Evolutionary conservation across 2,329 filamentous ascomycete species (phyloP).

Genomic region (Microsporum canis): DNA sequence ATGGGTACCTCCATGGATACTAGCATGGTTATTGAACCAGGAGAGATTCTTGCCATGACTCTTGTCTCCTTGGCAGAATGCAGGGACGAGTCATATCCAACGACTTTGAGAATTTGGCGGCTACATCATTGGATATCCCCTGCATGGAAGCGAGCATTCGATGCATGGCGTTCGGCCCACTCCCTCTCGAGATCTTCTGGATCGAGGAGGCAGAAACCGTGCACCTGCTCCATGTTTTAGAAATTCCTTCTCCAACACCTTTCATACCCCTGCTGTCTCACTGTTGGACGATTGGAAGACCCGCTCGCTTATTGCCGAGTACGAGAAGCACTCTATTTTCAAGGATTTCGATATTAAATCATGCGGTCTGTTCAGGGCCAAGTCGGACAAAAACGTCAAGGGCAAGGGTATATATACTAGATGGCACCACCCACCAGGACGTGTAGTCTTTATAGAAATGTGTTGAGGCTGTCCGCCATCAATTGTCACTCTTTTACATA

Average conservation of each 20-base stretch:
- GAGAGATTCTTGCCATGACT: not conserved
- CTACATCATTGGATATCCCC: not conserved
- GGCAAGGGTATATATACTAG: not conserved
- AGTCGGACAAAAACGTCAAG: not conserved
- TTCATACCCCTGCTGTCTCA: not conserved
- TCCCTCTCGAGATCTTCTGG: not conserved
- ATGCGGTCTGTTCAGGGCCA: not conserved
- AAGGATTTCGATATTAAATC: not conserved
- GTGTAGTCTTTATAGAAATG: not conserved
- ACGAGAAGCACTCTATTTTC: not conserved
- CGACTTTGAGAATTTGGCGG: not conserved
- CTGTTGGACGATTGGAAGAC: not conserved
- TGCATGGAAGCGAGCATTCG: not conserved
- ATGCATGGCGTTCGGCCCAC: not conserved
- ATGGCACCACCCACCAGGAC: not conserved
- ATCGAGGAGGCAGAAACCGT: not conserved
- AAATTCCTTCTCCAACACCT: not conserved
- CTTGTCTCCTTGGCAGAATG: not conserved
- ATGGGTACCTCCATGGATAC: not conserved
- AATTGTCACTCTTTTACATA: not conserved
- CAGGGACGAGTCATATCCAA: not conserved
- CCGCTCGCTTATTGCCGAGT: not conserved
- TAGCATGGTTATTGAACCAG: not conserved
- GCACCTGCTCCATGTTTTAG: not conserved
- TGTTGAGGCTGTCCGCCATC: not conserved